These are phyloP conservation scores for Russula griseocarnosa DNA, from an alignment of 768 basidiomycete species.

Conservation along the genomic window DNA sequence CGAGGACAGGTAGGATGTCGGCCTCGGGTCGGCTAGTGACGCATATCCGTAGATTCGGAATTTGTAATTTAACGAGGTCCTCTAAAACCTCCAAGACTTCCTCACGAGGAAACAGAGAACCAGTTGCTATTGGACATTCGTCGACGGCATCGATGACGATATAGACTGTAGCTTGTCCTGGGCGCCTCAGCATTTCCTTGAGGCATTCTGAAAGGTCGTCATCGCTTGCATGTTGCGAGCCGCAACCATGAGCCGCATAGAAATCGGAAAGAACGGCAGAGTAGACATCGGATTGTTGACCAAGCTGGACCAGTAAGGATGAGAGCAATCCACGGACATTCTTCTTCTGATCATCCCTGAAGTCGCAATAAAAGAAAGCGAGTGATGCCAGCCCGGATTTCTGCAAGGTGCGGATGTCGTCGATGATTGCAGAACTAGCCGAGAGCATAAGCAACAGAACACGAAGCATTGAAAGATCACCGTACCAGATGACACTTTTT, in stretches of 20 bases:
- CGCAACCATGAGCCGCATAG: neutral
- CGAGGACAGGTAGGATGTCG: neutral
- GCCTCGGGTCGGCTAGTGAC: constrained; percentile 6
- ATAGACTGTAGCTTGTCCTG: neutral
- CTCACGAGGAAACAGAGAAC: neutral
- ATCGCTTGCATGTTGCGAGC: neutral
- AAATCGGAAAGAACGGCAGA: neutral
- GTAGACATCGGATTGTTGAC: neutral
- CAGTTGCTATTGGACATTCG: neutral
- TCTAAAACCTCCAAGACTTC: neutral
- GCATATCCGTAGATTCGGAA: constrained; percentile 1
- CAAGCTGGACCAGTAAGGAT: constrained; percentile 3
- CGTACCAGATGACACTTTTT: constrained; percentile 7
- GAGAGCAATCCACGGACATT: neutral
- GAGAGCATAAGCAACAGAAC: neutral
- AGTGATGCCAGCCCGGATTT: neutral
- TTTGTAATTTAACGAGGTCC: neutral
- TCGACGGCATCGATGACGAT: constrained; percentile 12
- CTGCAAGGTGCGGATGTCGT: neutral
- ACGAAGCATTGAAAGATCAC: neutral
- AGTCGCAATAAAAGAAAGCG: constrained; percentile 13
- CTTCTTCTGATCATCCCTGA: constrained; percentile 7
- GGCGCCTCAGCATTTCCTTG: neutral
- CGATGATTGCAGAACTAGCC: neutral
- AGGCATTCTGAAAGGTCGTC: neutral